phyloP scores from a whole-genome alignment of 2,329 filamentous ascomycete species.

The Fusarium sarcochroum region DNA sequence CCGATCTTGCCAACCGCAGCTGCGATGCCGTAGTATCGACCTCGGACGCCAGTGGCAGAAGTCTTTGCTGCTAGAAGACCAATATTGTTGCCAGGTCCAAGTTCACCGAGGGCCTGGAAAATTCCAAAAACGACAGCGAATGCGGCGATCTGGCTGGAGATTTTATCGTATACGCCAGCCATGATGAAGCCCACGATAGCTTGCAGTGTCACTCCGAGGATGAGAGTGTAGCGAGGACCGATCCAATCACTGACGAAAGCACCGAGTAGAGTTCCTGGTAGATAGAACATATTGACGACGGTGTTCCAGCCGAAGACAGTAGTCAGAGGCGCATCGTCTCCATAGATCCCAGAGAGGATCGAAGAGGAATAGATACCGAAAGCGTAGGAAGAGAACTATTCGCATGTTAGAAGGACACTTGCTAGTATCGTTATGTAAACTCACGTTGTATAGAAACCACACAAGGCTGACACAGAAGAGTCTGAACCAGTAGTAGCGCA shows the following conservation, averaged over 20 bases:
- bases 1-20: slow-evolving; percentile 82
- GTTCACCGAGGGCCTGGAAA: slow-evolving; percentile 57
- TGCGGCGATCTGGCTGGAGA: slow-evolving; percentile 67
- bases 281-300: slow-evolving; percentile 89
- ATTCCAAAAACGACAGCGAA: slow-evolving; percentile 58
- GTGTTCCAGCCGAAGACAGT: slow-evolving; percentile 90
- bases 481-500: slow-evolving; percentile 80
- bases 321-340: slow-evolving; percentile 73
- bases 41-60: slow-evolving; percentile 88
- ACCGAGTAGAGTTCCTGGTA: slow-evolving; percentile 84
- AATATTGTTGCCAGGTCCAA: slow-evolving; percentile 93
- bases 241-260: slow-evolving; percentile 83
- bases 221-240: slow-evolving; percentile 82
- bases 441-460: slow-evolving; percentile 86
- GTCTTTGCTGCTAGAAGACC: slow-evolving; percentile 89
- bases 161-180: slow-evolving; percentile 80
- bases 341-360: slow-evolving; percentile 77
- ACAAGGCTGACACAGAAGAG: slow-evolving; percentile 79
- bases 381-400: slow-evolving; percentile 81
- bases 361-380: slow-evolving; percentile 88
- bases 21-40: slow-evolving; percentile 78
- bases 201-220: slow-evolving; percentile 78
- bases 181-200: slow-evolving; percentile 89
- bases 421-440: slow-evolving; percentile 32
- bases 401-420: neutral